A percentile compares a stretch with the other conserved stretches of the same genome.
phyloP scores from a whole-genome alignment of 345 rosid species.

The Melastoma malabathricum region DNA sequence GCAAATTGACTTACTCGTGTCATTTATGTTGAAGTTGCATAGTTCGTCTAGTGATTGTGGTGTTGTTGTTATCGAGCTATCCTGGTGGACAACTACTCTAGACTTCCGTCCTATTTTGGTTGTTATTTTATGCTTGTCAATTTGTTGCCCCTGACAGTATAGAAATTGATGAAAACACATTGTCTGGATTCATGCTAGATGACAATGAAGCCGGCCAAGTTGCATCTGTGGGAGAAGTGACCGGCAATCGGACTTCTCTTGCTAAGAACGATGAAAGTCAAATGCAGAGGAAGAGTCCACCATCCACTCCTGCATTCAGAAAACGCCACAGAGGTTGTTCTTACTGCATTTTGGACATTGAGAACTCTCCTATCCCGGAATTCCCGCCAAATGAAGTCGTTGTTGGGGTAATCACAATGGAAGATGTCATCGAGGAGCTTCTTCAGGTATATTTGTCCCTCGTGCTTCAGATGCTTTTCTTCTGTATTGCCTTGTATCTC shows the following conservation, averaged over 20 bases:
- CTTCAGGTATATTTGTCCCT: slow-evolving; percentile 45
- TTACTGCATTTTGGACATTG: slow-evolving; percentile 75
- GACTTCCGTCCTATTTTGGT: not conserved
- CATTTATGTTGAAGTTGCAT: no score
- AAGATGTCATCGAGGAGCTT: slow-evolving; percentile 96
- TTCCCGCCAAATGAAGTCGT: slow-evolving; percentile 59
- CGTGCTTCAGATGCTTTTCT: no score
- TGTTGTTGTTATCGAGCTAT: not conserved
- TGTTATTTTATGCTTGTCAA: no score
- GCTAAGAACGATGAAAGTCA: slow-evolving; percentile 30
- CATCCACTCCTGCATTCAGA: slow-evolving; percentile 51
- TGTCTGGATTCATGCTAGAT: slow-evolving; percentile 9
- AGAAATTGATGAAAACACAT: no score
- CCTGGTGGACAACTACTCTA: not conserved
- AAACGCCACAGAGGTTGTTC: slow-evolving; percentile 87
- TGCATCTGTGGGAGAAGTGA: slow-evolving; percentile 2
- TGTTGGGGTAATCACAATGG: slow-evolving; percentile 90
- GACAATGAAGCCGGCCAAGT: slow-evolving; percentile 4
- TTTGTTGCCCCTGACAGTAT: no score
- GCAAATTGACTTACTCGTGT: no score
- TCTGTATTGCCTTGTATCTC: no score
- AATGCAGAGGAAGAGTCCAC: slow-evolving; percentile 30
- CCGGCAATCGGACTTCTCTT: slow-evolving; percentile 18
- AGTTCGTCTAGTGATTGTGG: not conserved
- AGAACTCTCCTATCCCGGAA: slow-evolving; percentile 54